Evolutionary conservation across 495 filamentous ascomycete species (phyloP).

Genomic region (Neurospora discreta): DNA sequence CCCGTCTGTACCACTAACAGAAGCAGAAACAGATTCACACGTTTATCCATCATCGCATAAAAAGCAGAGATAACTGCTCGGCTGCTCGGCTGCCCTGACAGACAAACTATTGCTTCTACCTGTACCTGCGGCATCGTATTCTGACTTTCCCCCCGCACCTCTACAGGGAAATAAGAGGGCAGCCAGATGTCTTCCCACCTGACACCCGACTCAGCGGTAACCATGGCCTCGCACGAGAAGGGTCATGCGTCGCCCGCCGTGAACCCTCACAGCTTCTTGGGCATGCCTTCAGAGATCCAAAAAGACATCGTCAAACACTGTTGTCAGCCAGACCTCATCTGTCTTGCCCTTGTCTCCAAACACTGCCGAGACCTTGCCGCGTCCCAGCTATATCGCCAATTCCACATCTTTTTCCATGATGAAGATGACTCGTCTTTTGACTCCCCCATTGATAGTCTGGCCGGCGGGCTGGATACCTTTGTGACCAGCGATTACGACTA

Average conservation of each 20-base stretch:
- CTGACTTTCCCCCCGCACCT: neutral
- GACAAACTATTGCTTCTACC: neutral
- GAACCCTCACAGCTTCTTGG: slow-evolving; percentile 20
- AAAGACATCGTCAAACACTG: slow-evolving; percentile 40
- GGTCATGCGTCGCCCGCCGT: slow-evolving; percentile 1
- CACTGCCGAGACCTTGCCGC: slow-evolving; percentile 46
- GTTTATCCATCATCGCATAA: neutral
- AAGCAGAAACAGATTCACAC: neutral
- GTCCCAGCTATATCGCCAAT: slow-evolving; percentile 45
- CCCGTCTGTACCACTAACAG: neutral
- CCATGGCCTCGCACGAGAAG: slow-evolving; percentile 9
- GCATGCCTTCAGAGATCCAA: slow-evolving; percentile 40
- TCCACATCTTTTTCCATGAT: slow-evolving; percentile 45
- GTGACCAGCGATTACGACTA: slow-evolving; percentile 50
- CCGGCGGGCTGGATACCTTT: slow-evolving; percentile 47
- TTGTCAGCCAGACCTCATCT: slow-evolving; percentile 36
- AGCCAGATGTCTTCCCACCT: neutral
- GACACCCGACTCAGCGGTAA: neutral
- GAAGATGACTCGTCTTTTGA: slow-evolving; percentile 38
- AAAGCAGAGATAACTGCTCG: neutral
- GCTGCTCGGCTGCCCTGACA: neutral
- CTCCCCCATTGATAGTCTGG: slow-evolving; percentile 38
- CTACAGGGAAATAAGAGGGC: neutral
- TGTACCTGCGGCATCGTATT: neutral
- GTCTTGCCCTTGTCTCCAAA: slow-evolving; percentile 41